These are phyloP conservation scores for Gaeumannomyces sp. DNA, from an alignment of 2,329 filamentous ascomycete species.

Conservation along the genomic window DNA sequence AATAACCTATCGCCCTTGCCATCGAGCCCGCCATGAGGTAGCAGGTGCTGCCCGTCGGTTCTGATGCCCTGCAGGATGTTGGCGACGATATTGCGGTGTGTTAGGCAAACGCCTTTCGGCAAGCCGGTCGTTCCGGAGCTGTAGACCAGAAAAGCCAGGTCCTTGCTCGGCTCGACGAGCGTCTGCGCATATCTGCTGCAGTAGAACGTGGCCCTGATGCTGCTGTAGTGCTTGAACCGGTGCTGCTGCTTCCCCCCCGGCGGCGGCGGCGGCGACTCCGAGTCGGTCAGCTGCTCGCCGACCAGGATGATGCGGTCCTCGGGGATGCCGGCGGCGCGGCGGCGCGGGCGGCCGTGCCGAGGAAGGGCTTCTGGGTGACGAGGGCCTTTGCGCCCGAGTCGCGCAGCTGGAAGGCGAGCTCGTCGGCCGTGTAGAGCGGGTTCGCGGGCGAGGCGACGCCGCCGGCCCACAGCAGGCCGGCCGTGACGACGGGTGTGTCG, in stretches of 20 bases:
- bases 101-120: conserved; percentile 86
- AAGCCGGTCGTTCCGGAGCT: conserved; percentile 84
- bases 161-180: conserved; percentile 60
- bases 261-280: background rate
- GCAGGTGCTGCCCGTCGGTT: conserved; percentile 50
- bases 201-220: conserved; percentile 58
- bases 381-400: conserved; percentile 71
- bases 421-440: conserved; percentile 75
- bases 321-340: conserved; percentile 63
- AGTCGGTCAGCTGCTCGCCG: conserved; percentile 46
- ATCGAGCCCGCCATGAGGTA: conserved; percentile 50
- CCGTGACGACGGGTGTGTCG: conserved; percentile 71
- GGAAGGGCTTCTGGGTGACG: conserved; percentile 63
- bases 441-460: conserved; percentile 81
- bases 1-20: conserved; percentile 66
- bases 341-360: conserved; percentile 61
- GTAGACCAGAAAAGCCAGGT: conserved; percentile 81
- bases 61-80: conserved; percentile 56
- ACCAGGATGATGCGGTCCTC: conserved; percentile 69
- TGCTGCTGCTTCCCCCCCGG: conserved; percentile 40
- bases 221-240: conserved; percentile 64
- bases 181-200: conserved; percentile 48
- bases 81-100: conserved; percentile 74
- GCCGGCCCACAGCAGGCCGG: conserved; percentile 78
- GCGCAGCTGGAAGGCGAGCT: conserved; percentile 77